These are phyloP conservation scores for Pseudognaphalium luteoalbum DNA, from an alignment of 129 eudicot genomes.

Conservation along the genomic window DNA sequence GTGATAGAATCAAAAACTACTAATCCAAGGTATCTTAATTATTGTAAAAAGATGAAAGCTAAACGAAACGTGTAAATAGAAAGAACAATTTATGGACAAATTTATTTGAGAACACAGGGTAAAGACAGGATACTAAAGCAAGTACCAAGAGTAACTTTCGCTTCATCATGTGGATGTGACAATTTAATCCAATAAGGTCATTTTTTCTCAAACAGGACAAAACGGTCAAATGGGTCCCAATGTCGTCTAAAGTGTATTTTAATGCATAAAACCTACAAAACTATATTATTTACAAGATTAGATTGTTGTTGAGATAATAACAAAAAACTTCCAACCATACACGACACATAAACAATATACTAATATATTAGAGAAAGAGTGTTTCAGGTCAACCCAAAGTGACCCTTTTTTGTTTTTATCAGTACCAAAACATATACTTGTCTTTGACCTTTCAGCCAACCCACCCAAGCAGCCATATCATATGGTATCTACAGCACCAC, in stretches of 20 bases:
- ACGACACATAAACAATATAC: neutral
- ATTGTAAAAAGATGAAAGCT: neutral
- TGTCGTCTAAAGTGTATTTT: no score
- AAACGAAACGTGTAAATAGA: neutral
- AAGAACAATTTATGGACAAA: neutral
- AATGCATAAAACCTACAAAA: no score
- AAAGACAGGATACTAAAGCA: neutral
- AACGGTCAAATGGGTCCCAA: no score
- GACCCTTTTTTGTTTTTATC: neutral
- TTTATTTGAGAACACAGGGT: neutral
- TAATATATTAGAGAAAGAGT: neutral
- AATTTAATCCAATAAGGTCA: no score
- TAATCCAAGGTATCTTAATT: neutral
- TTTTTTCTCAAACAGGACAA: no score
- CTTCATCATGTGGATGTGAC: no score
- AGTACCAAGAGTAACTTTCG: neutral
- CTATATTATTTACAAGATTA: no score
- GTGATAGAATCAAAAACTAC: neutral
- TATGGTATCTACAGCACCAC: constrained; percentile 2
- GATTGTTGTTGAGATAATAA: no score
- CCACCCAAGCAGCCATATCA: neutral
- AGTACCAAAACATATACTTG: neutral
- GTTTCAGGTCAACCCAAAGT: neutral
- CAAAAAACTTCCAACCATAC: no score
- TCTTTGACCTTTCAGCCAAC: neutral